Evolutionary conservation across 441 rosid genomes (phyloP), one percentile per base, ranked within the genome.

Genomic region (Gossypium schwendimanii): DNA sequence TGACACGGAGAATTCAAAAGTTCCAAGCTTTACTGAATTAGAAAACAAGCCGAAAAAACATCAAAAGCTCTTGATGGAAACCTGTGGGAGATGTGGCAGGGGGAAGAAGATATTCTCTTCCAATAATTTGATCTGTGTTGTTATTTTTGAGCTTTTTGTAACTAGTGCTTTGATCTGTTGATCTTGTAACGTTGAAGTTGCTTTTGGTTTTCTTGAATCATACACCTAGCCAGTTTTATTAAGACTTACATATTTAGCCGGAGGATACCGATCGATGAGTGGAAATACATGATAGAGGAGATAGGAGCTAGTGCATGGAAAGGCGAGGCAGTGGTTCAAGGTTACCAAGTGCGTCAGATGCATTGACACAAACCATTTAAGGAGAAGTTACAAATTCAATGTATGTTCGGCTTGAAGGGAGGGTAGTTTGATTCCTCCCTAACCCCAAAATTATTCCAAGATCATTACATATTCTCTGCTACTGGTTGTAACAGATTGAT

Each of bases 261-360:
- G 78, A 85, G 99, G 75, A 88, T 98, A 80, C 94, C 99, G 2
- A 84, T 91, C 7, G 97, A 94, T 77, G 96, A 96, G 63, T 92
- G 99, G 98, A 92, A 89, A 81, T 87, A 87, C 77, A 91, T 92
- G 99, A 91, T 94, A 54, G 98, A 94, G 86, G 98, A 84, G 80
- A 78, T 92, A 1, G 99, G 99, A 73, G 98, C 99, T 39, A 94
- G 92, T 85, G 94, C 99, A 28, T 87, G 88, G 81, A 94, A 85
- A 89, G 97, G 93, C 58, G 92, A 91, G 77, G 97, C 6, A 89
- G 98, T 69, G 88, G 87, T 64, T 82, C 97, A 20, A 91, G 98
- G 81, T 73, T 88, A 21, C 96, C 96, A 0, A 86, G 86, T 70
- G 76, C 91, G n/a, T 83, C 96, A 0, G 99, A 92, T 81, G 68